Conservation (phyloP, 2,329 filamentous ascomycete genomes). For the Clonostachys rosea region DNA sequence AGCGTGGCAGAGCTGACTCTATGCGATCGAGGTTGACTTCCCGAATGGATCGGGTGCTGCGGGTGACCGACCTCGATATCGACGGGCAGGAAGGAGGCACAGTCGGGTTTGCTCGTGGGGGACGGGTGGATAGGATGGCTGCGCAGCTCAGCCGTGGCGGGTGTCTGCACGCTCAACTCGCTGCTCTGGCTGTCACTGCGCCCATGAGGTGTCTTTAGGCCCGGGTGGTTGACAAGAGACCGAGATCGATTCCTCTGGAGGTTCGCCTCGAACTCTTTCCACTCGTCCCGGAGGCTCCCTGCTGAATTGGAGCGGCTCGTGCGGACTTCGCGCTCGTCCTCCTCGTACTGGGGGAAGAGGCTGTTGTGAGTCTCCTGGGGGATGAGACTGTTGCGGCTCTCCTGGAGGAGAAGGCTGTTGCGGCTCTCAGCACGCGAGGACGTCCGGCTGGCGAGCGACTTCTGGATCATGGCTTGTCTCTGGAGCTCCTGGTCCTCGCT, state of each 20-base stretch:
- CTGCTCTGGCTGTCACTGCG: too few species aligned
- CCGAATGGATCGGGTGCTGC: too few species aligned
- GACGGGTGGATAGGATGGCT: too few species aligned
- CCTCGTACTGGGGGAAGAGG: not conserved
- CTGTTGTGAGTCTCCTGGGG: too few species aligned
- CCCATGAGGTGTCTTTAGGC: constrained; percentile 5
- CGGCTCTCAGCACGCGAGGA: constrained; percentile 5
- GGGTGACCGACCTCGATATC: too few species aligned
- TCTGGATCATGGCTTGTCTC: constrained; percentile 33
- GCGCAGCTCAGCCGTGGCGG: too few species aligned
- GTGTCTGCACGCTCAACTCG: too few species aligned
- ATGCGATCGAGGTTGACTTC: too few species aligned
- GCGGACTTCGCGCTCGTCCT: too few species aligned
- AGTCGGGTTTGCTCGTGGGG: too few species aligned
- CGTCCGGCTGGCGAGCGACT: constrained; percentile 29
- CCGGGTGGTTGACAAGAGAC: constrained; percentile 19
- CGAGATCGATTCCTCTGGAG: constrained; percentile 17
- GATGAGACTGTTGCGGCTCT: not conserved
- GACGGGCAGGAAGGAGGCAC: too few species aligned
- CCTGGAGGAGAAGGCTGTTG: not conserved
- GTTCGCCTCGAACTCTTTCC: constrained; percentile 33
- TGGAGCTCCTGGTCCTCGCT: constrained; percentile 25
- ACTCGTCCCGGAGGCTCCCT: constrained; percentile 19
- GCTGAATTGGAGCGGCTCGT: not conserved
- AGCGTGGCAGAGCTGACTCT: too few species aligned